These are phyloP conservation scores for Aspergillus niger DNA, from an alignment of 2,329 filamentous ascomycete genomes.

Conservation along the genomic window DNA sequence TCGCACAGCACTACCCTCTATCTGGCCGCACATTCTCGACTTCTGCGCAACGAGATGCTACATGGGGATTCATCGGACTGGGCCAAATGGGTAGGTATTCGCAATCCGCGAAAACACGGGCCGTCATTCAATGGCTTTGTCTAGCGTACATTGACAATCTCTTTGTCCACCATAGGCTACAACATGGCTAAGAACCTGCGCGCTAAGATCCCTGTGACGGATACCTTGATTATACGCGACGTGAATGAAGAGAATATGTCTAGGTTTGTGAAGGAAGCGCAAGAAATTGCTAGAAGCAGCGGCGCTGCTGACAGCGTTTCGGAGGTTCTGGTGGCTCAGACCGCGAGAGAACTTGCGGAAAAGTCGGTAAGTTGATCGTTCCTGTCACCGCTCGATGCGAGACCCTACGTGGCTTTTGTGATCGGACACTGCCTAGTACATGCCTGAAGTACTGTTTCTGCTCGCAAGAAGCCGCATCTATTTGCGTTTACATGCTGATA, in stretches of 20 bases:
- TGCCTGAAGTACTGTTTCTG: neutral
- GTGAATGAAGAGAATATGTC: slow-evolving; percentile 60
- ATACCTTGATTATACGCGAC: slow-evolving; percentile 67
- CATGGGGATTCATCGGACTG: slow-evolving; percentile 62
- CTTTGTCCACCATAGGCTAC: slow-evolving; percentile 54
- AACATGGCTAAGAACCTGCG: slow-evolving; percentile 73
- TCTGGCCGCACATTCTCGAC: slow-evolving; percentile 48
- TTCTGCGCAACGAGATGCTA: slow-evolving; percentile 48
- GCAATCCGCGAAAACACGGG: neutral
- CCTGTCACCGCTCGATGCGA: neutral
- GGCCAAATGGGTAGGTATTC: slow-evolving; percentile 60
- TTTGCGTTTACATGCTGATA: slow-evolving; percentile 11
- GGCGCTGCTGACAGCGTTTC: slow-evolving; percentile 39
- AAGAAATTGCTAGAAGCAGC: slow-evolving; percentile 32
- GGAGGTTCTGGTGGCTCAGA: slow-evolving; percentile 58
- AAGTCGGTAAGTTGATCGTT: slow-evolving; percentile 58
- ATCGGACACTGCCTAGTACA: neutral
- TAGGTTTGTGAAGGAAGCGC: slow-evolving; percentile 59
- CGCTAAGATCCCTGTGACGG: slow-evolving; percentile 63
- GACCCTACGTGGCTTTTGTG: neutral
- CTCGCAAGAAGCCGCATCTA: neutral
- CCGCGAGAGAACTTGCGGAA: slow-evolving; percentile 64
- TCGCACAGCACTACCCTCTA: neutral
- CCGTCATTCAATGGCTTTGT: neutral
- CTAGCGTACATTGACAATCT: slow-evolving; percentile 1